Evolutionary conservation across 768 basidiomycete genomes (phyloP), one percentile per base, ranked within the genome.

Genomic region (Sistotremastrum niveocremeum): DNA sequence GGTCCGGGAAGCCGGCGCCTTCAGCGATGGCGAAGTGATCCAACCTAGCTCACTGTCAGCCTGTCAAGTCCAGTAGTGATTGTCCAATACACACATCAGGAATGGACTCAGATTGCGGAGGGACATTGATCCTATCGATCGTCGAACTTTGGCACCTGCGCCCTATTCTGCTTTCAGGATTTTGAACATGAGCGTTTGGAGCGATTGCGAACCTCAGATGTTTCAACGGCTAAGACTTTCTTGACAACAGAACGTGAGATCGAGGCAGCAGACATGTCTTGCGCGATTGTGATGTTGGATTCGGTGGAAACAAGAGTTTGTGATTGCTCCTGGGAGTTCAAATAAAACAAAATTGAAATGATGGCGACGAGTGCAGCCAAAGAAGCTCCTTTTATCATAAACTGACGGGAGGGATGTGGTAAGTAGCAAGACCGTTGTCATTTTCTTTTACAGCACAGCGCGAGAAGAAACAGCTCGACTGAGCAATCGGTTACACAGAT

Each of bases 81-180:
- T 20, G 20, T 20, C 6, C 12, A 33, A 34, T 1, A 57, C 63
- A 48, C 35, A 64, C 84, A 97, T 80, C 45, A 97, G 70, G 70
- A 97, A 97, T 1, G 93, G 93, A 0, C 83, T 81, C 37, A 95
- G 64, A 59, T 91, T 95, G 42, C 79, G 70, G 35, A 97, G 67
- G 39, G 60, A 67, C 62, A 67, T 65, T 3, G 79, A 73, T 5
- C 94, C 94, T 51, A 97, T 95, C 37, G 82, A 85, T 42, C 94
- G 71, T 48, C 90, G 73, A 20, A 97, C 94, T 43, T 71, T 67
- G 11, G 84, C 91, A 5, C 88, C 88, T 2, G 65, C 82, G 6
- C 91, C 88, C 81, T 84, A 47, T 5, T 48, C 41, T 44, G 36
- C 47, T 39, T 8, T 39, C 28, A 32, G 45, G 8, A 30, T 5